Conservation (phyloP, 129 eudicot genomes). For the Flaveria trinervia region DNA sequence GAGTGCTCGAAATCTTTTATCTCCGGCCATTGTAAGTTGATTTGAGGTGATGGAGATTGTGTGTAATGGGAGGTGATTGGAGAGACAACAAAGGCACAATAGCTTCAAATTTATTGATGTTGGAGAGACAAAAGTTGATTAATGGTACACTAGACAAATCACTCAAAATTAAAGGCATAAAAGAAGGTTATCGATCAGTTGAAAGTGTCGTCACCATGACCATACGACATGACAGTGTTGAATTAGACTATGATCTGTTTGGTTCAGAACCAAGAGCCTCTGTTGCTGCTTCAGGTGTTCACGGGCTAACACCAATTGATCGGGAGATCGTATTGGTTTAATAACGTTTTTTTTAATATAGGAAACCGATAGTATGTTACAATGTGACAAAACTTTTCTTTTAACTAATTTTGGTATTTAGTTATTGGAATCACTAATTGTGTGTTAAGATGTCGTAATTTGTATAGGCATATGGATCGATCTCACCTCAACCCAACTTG, state of each 20-base stretch:
- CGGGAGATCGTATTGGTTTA: neutral
- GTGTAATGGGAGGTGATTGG: conserved; percentile 19
- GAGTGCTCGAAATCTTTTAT: conserved; percentile 38
- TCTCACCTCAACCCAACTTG: too few species aligned
- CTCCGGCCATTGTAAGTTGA: conserved; percentile 34
- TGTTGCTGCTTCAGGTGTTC: neutral
- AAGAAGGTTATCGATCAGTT: conserved; percentile 10
- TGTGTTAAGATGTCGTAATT: too few species aligned
- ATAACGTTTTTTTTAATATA: neutral
- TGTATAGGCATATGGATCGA: too few species aligned
- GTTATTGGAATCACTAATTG: too few species aligned
- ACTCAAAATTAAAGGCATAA: conserved; percentile 3
- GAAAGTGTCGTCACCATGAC: conserved; percentile 29
- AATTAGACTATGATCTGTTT: neutral
- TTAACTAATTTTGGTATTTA: too few species aligned
- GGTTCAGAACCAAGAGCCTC: neutral
- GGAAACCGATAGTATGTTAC: too few species aligned
- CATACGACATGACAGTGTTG: neutral
- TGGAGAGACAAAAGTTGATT: conserved; percentile 10
- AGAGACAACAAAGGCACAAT: conserved; percentile 26
- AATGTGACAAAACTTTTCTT: too few species aligned
- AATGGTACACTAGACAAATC: conserved; percentile 17
- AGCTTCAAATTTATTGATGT: conserved; percentile 21
- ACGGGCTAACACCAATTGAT: too few species aligned
- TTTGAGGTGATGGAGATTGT: neutral